Evolutionary conservation across 306 rosid genomes (phyloP), one percentile per base, ranked within the genome.

Genomic region (Lathyrus tuberosus): DNA sequence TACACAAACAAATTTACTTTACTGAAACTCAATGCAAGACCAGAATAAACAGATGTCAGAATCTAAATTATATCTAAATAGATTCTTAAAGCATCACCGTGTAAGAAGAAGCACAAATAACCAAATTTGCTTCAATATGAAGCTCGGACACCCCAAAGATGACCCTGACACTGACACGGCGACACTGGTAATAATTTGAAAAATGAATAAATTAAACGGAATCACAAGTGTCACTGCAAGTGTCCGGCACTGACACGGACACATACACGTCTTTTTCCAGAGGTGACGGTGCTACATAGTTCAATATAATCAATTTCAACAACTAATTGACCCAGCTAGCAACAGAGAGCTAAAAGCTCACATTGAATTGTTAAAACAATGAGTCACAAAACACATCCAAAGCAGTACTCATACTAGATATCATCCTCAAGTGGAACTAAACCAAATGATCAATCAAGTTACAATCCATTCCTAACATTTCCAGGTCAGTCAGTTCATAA

Each of bases 401-500:
- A 22, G 15, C 77, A 38, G 12, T 4, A 62, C 22, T 10, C 10
- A 3, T 9, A 9, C 16, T 20, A 22, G 51, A 4, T 30, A 24
- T 48, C 10, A 9, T 38, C 44, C 17, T 71, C 67, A 42, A 44
- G 47, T 30, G 20, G 14, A 59, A 31, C 6, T 18, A 30, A 46
- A 17, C 44, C 8, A 44, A 17, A 13, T 48, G 62, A 73, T 35
- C 41, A 61, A 52, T 12, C 71, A 65, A 43, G 26, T 41, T 48
- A 62, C 13, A 61, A 48, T 48, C 76, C 37, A 28, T n/a, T n/a
- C n/a, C n/a, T n/a, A n/a, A n/a, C n/a, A n/a, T 57, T 57, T 57
- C 38, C 63, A 57, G 17, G 8, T 20, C 33, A 24, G 24, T 35
- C 37, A 56, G 6, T 56, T 26, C 60, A 53, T 53, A 1, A 56